These are phyloP conservation scores for Colletotrichum sp. DNA, from an alignment of 2,329 filamentous ascomycete genomes.

Conservation along the genomic window DNA sequence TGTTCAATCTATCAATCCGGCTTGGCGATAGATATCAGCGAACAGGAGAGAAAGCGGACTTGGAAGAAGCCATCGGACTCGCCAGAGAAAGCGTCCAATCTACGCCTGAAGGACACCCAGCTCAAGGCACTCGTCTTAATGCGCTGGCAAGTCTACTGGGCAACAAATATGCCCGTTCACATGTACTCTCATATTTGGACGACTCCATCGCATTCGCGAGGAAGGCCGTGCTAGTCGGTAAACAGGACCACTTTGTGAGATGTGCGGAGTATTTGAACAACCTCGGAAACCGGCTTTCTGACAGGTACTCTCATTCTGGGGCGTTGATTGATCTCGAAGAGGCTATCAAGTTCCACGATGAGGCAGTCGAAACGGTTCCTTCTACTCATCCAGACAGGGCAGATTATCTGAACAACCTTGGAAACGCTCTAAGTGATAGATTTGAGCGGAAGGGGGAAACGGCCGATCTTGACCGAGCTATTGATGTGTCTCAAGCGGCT, in stretches of 20 bases:
- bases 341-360: neutral
- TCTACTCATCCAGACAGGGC: neutral
- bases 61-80: accelerated
- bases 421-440: neutral
- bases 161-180: neutral
- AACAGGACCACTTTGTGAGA: neutral
- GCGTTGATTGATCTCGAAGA: neutral
- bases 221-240: neutral
- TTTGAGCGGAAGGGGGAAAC: accelerated
- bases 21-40: neutral
- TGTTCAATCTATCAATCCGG: neutral
- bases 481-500: accelerated
- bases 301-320: neutral
- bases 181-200: neutral
- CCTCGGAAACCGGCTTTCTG: neutral
- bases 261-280: neutral
- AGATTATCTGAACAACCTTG: neutral
- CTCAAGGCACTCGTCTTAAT: neutral
- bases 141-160: neutral
- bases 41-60: accelerated
- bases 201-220: neutral
- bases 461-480: neutral
- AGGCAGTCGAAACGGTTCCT: neutral
- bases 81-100: neutral
- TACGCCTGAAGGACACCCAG: neutral